A percentile compares a stretch with the other conserved stretches of the same genome.
Evolutionary conservation across 2,329 filamentous ascomycete genomes (phyloP).

Genomic region (Nannizzia gypsea): DNA sequence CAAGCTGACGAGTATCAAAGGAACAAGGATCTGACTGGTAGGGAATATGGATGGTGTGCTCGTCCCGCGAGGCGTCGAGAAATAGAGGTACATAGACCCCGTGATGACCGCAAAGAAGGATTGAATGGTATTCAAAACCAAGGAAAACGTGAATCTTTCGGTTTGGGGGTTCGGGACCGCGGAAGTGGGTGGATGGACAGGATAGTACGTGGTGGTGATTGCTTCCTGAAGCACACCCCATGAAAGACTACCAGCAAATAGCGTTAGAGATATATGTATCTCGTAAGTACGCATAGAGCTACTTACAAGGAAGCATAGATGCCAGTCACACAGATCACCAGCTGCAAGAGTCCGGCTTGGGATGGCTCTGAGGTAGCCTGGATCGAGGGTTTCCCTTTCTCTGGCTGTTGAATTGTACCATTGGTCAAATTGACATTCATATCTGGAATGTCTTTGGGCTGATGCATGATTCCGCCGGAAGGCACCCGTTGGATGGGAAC

Average conservation of each 20-base stretch:
- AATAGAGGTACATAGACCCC: slow-evolving; percentile 66
- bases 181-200: slow-evolving; percentile 42
- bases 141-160: slow-evolving; percentile 80
- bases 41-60: slow-evolving; percentile 56
- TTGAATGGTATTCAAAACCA: slow-evolving; percentile 94
- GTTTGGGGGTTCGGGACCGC: slow-evolving; percentile 27
- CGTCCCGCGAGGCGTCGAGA: slow-evolving; percentile 46
- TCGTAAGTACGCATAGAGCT: not conserved
- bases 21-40: slow-evolving; percentile 57
- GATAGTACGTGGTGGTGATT: slow-evolving; percentile 85
- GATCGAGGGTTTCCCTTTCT: slow-evolving; percentile 12
- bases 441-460: slow-evolving; percentile 23
- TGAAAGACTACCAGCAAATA: slow-evolving; percentile 51
- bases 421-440: slow-evolving; percentile 22
- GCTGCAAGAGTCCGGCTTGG: slow-evolving; percentile 55
- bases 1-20: slow-evolving; percentile 72
- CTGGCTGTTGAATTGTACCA: slow-evolving; percentile 17
- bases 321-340: slow-evolving; percentile 77
- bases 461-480: slow-evolving; percentile 52
- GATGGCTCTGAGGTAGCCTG: slow-evolving; percentile 23
- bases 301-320: slow-evolving; percentile 91
- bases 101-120: slow-evolving; percentile 75
- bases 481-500: slow-evolving; percentile 52
- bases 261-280: not conserved
- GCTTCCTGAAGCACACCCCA: slow-evolving; percentile 97